Evolutionary conservation across 2,329 filamentous ascomycete genomes (phyloP).

Genomic region (Diaporthe batatas): DNA sequence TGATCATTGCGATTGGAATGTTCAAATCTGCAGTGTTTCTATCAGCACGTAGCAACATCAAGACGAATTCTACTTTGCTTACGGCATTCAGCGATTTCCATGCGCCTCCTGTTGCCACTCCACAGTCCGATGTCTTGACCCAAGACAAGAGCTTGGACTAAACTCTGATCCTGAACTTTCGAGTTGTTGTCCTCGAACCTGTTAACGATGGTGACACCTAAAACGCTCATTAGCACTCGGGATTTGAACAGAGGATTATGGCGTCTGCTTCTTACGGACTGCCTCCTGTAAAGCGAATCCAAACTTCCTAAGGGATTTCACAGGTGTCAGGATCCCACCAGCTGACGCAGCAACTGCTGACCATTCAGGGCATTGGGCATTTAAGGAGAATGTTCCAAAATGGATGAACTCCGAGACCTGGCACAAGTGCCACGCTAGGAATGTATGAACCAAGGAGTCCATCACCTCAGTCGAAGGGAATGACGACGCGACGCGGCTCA

Average conservation of each 20-base stretch:
- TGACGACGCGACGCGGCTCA: constrained; percentile 67
- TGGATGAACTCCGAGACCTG: constrained; percentile 73
- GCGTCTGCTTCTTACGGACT: constrained; percentile 55
- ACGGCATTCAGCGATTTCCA: constrained; percentile 70
- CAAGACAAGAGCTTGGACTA: constrained; percentile 64
- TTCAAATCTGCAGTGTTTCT: constrained; percentile 43
- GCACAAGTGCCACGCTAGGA: constrained; percentile 67
- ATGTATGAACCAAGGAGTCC: constrained; percentile 73
- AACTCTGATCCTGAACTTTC: constrained; percentile 59
- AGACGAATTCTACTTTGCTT: constrained; percentile 41
- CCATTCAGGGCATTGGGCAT: constrained; percentile 69
- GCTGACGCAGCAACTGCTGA: constrained; percentile 70
- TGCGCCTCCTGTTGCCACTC: constrained; percentile 68
- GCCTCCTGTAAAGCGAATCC: constrained; percentile 69
- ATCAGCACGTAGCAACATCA: background rate
- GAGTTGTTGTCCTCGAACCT: constrained; percentile 64
- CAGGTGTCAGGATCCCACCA: constrained; percentile 71
- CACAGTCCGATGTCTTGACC: constrained; percentile 65
- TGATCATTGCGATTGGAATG: constrained; percentile 59
- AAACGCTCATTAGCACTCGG: constrained; percentile 34
- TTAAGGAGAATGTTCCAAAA: constrained; percentile 69
- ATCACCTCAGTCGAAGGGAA: constrained; percentile 73
- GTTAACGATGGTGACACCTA: constrained; percentile 51
- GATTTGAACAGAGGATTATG: background rate
- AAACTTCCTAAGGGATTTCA: constrained; percentile 71